These are phyloP conservation scores for Komagataella populi DNA, from an alignment of 805 yeast genomes.

Conservation along the genomic window DNA sequence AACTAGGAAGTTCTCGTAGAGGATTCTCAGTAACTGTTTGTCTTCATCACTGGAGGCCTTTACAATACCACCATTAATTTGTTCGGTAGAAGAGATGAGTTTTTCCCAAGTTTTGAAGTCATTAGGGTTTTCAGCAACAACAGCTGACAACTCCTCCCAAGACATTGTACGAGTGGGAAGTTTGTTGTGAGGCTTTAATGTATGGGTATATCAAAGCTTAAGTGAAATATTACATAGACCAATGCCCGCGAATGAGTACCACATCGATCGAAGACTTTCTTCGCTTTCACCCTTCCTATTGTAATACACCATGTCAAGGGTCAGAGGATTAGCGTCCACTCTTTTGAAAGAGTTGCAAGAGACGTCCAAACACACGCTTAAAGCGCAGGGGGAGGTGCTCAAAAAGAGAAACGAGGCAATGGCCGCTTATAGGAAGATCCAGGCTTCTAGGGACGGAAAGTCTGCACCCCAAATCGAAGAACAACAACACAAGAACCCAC, in stretches of 20 bases:
- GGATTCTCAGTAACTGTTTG: slow-evolving; percentile 19
- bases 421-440: slow-evolving; percentile 34
- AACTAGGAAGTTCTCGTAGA: slow-evolving; percentile 28
- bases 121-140: slow-evolving; percentile 19
- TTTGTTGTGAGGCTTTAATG: not conserved
- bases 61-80: slow-evolving; percentile 14
- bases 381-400: slow-evolving; percentile 6
- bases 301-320: not conserved
- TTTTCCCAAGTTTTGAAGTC: slow-evolving; percentile 23
- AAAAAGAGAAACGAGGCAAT: slow-evolving; percentile 27
- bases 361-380: slow-evolving; percentile 20
- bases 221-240: not conserved
- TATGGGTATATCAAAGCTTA: not conserved
- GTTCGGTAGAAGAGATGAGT: slow-evolving; percentile 20
- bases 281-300: not conserved
- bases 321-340: not conserved
- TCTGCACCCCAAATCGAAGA: not conserved
- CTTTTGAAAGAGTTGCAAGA: not conserved
- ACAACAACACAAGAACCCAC: slow-evolving; percentile 8
- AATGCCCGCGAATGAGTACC: not conserved
- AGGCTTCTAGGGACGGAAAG: slow-evolving; percentile 25
- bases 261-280: not conserved
- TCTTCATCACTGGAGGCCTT: slow-evolving; percentile 19
- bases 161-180: slow-evolving; percentile 6
- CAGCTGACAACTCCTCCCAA: slow-evolving; percentile 20